These are phyloP conservation scores for Escallonia herrerae DNA, from an alignment of 129 eudicot genomes.

Conservation along the genomic window DNA sequence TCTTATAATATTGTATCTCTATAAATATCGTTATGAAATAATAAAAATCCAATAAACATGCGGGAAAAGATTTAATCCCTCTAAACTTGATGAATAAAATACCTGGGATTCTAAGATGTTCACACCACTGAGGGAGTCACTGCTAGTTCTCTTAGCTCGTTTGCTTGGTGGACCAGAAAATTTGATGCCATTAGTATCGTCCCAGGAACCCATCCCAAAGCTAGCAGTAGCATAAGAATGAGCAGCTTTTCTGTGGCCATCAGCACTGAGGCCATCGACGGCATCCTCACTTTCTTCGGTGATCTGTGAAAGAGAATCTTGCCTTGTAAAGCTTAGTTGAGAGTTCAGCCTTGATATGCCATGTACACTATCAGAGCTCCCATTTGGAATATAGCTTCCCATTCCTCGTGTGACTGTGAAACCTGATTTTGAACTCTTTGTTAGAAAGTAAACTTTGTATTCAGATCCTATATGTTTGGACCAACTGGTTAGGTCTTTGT, in stretches of 20 bases:
- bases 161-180: slow-evolving; percentile 46
- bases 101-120: slow-evolving; percentile 63
- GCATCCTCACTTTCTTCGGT: slow-evolving; percentile 43
- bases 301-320: slow-evolving; percentile 56
- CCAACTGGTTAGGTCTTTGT: too few relatives aligned
- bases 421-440: slow-evolving; percentile 8
- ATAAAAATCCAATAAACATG: too few relatives aligned
- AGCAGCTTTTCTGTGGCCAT: slow-evolving; percentile 25
- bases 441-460: too few relatives aligned
- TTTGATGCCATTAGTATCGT: slow-evolving; percentile 21
- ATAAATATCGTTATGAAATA: too few relatives aligned
- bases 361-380: slow-evolving; percentile 4
- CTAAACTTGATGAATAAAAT: not conserved
- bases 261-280: slow-evolving; percentile 7
- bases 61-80: too few relatives aligned
- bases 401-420: slow-evolving; percentile 29
- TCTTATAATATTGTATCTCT: too few relatives aligned
- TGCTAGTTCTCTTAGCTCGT: slow-evolving; percentile 29
- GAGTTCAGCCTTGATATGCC: slow-evolving; percentile 48
- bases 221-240: slow-evolving; percentile 23
- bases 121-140: slow-evolving; percentile 26
- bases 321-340: slow-evolving; percentile 70
- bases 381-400: slow-evolving; percentile 28
- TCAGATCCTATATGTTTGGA: too few relatives aligned
- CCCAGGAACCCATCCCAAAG: slow-evolving; percentile 47